Evolutionary conservation across 2,329 filamentous ascomycete species (phyloP), one percentile per base, ranked within the genome.

Genomic region (Nemania serpens): DNA sequence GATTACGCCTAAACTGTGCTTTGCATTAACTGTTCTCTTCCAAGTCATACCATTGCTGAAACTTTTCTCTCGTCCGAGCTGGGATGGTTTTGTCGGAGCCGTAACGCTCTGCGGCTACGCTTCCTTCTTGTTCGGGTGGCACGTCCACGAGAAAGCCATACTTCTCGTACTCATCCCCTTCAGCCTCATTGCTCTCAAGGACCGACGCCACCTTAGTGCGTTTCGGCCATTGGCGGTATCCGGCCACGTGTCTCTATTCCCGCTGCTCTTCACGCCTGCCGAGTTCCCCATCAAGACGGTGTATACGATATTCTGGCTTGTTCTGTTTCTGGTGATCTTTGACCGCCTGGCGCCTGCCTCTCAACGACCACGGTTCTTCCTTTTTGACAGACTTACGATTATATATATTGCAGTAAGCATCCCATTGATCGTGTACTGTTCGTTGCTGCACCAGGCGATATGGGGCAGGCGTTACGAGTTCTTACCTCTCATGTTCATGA

Each of bases 71-170:
- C 82, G 84, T 52, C 92, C 93, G 2, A 91, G 86, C 0, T 97
- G 92, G 91, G 90, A 96, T 64, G 90, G 85, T 58, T 98, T 99
- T 73, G 84, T 98, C 43, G 92, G 92, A 3, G 89, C 92, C 0
- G 85, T 97, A 46, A 97, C 94, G 0, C 86, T 98, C 15, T 98
- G 95, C 72, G 95, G 91, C 60, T 99, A 97, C 73, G 91, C 94
- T 0, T 97, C 94, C 0, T 99, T 99, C 78, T 83, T 99, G 10
- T 98, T 98, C 69, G 94, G 95, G 58, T 99, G 94, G 93, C 95
- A 99, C 73, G 95, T 99, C 9, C 95, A 99, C 71, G 95, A 99
- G 74, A 99, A 99, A 77, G 95, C 95, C 1, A 91, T 99, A 59
- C 84, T 99, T 20, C 85, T 98, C 18, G 90, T 98, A 72, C 93